Evolutionary conservation across 176 grass and related monocot genomes (phyloP), one percentile per base, ranked within the genome.

Genomic region (Musa troglodytarum): DNA sequence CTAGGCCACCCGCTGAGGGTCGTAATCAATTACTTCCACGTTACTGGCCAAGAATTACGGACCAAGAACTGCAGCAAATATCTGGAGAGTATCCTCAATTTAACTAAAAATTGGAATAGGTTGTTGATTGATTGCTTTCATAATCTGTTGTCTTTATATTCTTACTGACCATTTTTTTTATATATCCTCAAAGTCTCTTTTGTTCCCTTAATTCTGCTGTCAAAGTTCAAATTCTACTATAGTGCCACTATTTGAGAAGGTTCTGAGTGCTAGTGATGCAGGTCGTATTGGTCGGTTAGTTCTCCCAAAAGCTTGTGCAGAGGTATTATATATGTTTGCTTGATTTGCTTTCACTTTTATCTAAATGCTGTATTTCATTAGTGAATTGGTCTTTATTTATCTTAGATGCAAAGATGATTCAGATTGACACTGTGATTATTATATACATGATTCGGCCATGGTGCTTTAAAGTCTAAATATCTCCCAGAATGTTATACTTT

Each of bases 31-130:
- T 99, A 74, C 96, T 99, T 80, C 96, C 96, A 17, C 82, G 96
- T 22, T 99, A 99, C 84, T 99, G 96, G 96, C 96, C 96, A 50
- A 92, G 96, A 87, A 99, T 99, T 82, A 99, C 96, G 11, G 96
- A 99, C 73, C 90, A 99, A 84, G 96, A 99, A 76, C 85, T 99
- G 77, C 96, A 99, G 13, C 96, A 99, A 89, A 99, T 99, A 82
- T 99, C 96, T 76, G 96, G 96, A 92, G 96, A 94, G 96, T 99
- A 99, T 99, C 96, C 91, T 14, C 13, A 55, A 74, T 55, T 7
- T 54, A 54, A 11, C 34, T 43, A 43, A 43, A 43, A 43, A 43
- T 43, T 55, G 21, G 10, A 76, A 63, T 17, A 63, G 74, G 7
- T 13, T 68, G 10, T 25, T 26, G 5, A 34, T 68, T 15, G 65